Base-by-base conservation (phyloP, 2,329 filamentous ascomycete species). In the Ceratocystis variospora region DNA sequence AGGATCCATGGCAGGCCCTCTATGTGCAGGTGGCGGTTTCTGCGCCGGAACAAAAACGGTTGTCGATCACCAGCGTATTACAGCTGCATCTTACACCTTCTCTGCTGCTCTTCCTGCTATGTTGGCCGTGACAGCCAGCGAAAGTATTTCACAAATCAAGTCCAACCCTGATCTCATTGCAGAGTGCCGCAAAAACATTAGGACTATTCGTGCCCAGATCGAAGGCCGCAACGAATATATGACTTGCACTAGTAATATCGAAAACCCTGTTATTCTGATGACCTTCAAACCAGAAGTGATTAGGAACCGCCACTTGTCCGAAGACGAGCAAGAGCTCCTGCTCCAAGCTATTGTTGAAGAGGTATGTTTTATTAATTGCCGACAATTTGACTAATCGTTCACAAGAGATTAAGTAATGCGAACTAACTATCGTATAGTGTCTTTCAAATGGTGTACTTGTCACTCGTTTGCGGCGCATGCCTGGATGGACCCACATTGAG, bases 191-290 rank as follows among this genome's bases (percentile, higher is more conserved):
- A 93, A 97, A 71, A 93, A 95, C 72, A 91, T 92, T 74, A 88
- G 86, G 74, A 81, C 85, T 0, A 90, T 99, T 87, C 85, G 87
- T 72, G 85, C 86, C 8, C 92, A 96, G 75, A 79, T 99, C 45
- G 92, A 97, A 72, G 92, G 92, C 2, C 84, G 93, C 67, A 96
- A 91, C 73, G 94, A 99, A 72, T 97, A 92, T 90, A 85, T 97
- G 59, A 79, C 81, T 50, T 94, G 89, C 76, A 89, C 87, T 4
- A 96, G 92, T 74, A 80, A 85, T 0, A 78, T 80, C 0, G 91
- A 96, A 72, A 97, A 96, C 72, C 94, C 94, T 0, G 81, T 96
- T 64, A 84, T 96, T 80, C 78, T 97, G 1, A 79, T 96, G 62
- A 84, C 86, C 1, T 78, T 99, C 66, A 96, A 96, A 79, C 83